Conservation (phyloP, 179 eudicot species). For the Amaranthus tricolor region DNA sequence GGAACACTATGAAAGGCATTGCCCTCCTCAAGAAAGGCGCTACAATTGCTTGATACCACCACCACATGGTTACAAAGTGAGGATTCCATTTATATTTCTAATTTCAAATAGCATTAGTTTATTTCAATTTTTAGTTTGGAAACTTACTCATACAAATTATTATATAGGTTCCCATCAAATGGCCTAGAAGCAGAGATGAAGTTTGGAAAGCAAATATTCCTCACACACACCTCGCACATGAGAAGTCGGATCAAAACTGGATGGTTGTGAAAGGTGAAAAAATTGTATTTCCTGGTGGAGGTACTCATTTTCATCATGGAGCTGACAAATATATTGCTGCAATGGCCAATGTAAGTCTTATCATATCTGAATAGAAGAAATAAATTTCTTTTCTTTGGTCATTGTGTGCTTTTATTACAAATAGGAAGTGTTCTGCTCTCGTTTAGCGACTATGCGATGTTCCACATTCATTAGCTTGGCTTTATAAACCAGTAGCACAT, state of each 20-base stretch:
- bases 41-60: constrained; percentile 98
- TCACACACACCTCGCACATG: constrained; percentile 98
- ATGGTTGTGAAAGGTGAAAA: constrained; percentile 97
- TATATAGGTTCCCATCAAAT: constrained; percentile 81
- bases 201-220: constrained; percentile 99
- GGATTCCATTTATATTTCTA: neutral
- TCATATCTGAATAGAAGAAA: neutral
- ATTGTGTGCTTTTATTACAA: neutral
- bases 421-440: neutral
- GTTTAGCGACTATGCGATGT: neutral
- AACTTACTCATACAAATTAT: constrained; percentile 1
- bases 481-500: neutral
- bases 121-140: neutral
- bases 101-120: neutral
- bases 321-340: constrained; percentile 90
- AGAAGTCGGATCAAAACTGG: constrained; percentile 99
- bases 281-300: constrained; percentile 94
- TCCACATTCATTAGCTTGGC: neutral
- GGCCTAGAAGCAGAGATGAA: constrained; percentile 97
- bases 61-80: constrained; percentile 91
- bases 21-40: constrained; percentile 93
- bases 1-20: constrained; percentile 99
- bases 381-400: neutral
- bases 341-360: constrained; percentile 63
- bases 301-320: constrained; percentile 97